Percentiles rank a stretch among this genome's conserved stretches.
phyloP scores from a whole-genome alignment of 495 filamentous ascomycete species.

The Neurospora sp. region DNA sequence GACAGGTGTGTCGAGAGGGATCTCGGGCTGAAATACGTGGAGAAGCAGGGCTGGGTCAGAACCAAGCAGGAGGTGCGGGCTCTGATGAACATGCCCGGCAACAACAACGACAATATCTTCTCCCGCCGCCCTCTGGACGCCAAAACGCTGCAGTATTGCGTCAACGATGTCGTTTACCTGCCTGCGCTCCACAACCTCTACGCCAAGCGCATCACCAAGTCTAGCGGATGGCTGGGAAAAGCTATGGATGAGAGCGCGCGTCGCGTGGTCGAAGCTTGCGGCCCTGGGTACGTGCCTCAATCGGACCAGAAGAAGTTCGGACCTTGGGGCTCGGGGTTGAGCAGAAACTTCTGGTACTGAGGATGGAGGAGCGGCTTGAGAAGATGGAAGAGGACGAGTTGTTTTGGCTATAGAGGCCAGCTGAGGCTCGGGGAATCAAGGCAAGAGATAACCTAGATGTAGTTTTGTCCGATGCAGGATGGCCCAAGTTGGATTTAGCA shows the following conservation, averaged over 20 bases:
- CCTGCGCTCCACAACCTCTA: background rate
- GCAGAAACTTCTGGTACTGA: background rate
- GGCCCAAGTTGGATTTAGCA: too few relatives aligned
- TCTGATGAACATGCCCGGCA: background rate
- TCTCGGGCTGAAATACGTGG: background rate
- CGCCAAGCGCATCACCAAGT: background rate
- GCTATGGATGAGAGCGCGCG: background rate
- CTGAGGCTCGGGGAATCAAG: too few relatives aligned
- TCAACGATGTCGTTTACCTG: background rate
- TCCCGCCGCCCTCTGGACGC: background rate
- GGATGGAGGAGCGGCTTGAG: background rate
- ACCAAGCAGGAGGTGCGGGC: background rate
- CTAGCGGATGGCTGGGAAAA: background rate
- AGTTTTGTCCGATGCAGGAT: too few relatives aligned
- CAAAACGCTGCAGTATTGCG: background rate
- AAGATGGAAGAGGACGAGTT: background rate
- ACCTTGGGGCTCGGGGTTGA: background rate
- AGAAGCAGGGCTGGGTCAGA: background rate
- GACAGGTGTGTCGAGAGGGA: conserved; percentile 33
- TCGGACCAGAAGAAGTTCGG: background rate
- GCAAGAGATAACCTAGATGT: too few relatives aligned
- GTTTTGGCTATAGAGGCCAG: too few relatives aligned
- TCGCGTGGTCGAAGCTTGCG: background rate
- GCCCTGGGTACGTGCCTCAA: background rate
- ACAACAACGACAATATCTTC: background rate